These are phyloP conservation scores for Fusarium fujikuroi DNA, from an alignment of 2,329 filamentous ascomycete genomes.

Conservation along the genomic window DNA sequence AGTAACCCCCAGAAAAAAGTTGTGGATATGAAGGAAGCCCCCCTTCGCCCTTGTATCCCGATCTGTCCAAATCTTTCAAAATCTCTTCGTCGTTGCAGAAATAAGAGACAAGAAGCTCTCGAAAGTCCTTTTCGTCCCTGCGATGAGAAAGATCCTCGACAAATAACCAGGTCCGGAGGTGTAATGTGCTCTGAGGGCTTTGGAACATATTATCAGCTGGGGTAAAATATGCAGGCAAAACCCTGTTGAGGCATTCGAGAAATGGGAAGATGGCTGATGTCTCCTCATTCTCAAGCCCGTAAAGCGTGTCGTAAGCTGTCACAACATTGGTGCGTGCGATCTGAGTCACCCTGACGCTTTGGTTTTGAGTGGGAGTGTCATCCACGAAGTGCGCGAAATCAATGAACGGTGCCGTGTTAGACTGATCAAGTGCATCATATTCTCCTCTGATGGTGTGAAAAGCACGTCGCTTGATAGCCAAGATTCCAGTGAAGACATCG, in stretches of 20 bases:
- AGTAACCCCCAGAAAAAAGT: constrained; percentile 40
- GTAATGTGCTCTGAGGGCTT: constrained; percentile 45
- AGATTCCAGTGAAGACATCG: constrained; percentile 36
- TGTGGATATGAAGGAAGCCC: neutral
- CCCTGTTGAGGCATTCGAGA: constrained; percentile 47
- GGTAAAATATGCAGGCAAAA: constrained; percentile 47
- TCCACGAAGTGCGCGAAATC: constrained; percentile 36
- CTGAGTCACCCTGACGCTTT: constrained; percentile 9
- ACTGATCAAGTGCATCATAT: constrained; percentile 36
- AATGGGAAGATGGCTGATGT: constrained; percentile 39
- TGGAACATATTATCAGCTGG: constrained; percentile 22
- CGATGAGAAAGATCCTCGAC: constrained; percentile 44
- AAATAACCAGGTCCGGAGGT: constrained; percentile 52
- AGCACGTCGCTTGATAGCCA: constrained; percentile 42
- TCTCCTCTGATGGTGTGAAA: constrained; percentile 43
- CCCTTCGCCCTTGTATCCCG: neutral
- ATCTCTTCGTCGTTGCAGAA: constrained; percentile 45
- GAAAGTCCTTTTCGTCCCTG: constrained; percentile 15
- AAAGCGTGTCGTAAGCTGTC: constrained; percentile 47
- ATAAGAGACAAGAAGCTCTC: constrained; percentile 41
- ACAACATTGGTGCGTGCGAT: constrained; percentile 52
- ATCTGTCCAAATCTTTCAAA: neutral
- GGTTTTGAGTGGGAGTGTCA: neutral
- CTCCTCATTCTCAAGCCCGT: constrained; percentile 11
- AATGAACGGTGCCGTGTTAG: constrained; percentile 42